Evolutionary conservation across 2,329 filamentous ascomycete genomes (phyloP).

Genomic region (Aspergillus clavatus): DNA sequence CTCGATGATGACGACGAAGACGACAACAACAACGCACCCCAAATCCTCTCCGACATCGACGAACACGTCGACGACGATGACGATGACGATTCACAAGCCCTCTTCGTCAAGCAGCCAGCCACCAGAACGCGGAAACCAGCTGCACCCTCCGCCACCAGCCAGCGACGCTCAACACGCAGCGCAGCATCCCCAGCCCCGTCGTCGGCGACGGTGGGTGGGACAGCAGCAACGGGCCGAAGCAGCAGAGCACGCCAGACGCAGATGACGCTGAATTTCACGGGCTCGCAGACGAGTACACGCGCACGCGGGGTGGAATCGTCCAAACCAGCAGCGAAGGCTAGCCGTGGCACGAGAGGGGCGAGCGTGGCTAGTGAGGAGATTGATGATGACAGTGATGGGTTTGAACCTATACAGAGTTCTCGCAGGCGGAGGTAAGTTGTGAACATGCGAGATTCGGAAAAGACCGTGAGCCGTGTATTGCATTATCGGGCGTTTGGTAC

Average conservation of each 20-base stretch:
- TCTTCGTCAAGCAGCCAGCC: constrained; percentile 40
- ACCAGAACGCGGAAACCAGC: constrained; percentile 23
- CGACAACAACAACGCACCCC: constrained; percentile 20
- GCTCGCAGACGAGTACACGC: constrained; percentile 33
- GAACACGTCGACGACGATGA: constrained; percentile 30
- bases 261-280: constrained; percentile 40
- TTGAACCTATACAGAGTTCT: constrained; percentile 37
- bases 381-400: constrained; percentile 44
- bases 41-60: constrained; percentile 25
- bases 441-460: too few species aligned
- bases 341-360: constrained; percentile 29
- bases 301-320: constrained; percentile 11
- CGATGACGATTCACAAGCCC: constrained; percentile 36
- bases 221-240: constrained; percentile 24
- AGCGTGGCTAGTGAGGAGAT: constrained; percentile 38
- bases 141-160: constrained; percentile 15
- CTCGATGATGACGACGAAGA: constrained; percentile 31
- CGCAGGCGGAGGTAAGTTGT: constrained; percentile 22
- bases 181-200: constrained; percentile 32
- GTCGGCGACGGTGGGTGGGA: constrained; percentile 26
- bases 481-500: too few species aligned
- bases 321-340: constrained; percentile 21
- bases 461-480: too few species aligned
- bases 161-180: constrained; percentile 22
- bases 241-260: constrained; percentile 32